Percentiles rank a stretch among this genome's conserved stretches.
Conservation (phyloP, 225 moss, liverwort and hornwort species). For the Physcomitrellopsis africana region DNA sequence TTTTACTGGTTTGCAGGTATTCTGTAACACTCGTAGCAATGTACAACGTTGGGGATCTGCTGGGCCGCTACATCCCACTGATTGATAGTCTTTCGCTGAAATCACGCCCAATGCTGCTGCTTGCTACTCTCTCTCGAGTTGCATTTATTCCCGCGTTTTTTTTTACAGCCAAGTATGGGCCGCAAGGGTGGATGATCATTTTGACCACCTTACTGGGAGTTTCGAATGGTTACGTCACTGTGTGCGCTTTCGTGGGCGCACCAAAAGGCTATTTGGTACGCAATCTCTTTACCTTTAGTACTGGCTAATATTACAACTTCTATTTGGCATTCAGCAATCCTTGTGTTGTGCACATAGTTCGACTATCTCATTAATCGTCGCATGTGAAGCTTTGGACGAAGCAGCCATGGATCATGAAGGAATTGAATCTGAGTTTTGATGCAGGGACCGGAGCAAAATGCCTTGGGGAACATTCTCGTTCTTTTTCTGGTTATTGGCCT, state of each 20-base stretch:
- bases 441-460: conserved; percentile 95
- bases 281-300: not conserved
- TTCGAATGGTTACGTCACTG: conserved; percentile 74
- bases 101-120: conserved; percentile 55
- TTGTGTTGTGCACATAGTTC: not conserved
- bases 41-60: conserved; percentile 81
- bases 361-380: not conserved
- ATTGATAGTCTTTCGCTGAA: conserved; percentile 48
- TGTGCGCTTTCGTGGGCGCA: conserved; percentile 67
- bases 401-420: not conserved
- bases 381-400: not conserved
- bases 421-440: conserved; percentile 10
- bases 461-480: conserved; percentile 78
- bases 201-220: conserved; percentile 68
- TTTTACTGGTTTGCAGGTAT: conserved; percentile 55
- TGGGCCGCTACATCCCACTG: conserved; percentile 73
- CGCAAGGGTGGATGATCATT: conserved; percentile 87
- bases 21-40: conserved; percentile 77
- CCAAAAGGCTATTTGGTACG: conserved; percentile 83
- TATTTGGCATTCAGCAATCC: not conserved
- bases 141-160: conserved; percentile 85
- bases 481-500: conserved; percentile 68
- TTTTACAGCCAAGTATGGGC: conserved; percentile 75
- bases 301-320: not conserved
- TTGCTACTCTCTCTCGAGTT: conserved; percentile 40